A percentile compares a stretch with the other conserved stretches of the same genome.
phyloP scores from a whole-genome alignment of 306 rosid genomes.

The Corylus americana region DNA sequence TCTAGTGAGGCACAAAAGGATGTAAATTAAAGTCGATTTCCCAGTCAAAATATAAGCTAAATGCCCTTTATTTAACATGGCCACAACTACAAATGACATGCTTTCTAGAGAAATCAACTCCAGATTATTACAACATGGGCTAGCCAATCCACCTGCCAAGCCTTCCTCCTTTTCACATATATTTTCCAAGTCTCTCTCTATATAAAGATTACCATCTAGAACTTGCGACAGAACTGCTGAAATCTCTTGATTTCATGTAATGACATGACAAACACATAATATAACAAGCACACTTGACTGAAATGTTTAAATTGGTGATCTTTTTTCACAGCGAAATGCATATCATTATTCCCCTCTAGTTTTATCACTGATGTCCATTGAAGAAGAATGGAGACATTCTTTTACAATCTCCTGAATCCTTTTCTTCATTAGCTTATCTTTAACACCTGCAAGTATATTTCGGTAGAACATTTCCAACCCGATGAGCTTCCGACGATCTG shows the following conservation, averaged over 20 bases:
- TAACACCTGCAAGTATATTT: slow-evolving; percentile 63
- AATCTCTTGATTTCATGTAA: neutral
- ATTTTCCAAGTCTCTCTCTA: neutral
- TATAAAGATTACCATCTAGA: neutral
- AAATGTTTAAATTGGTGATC: neutral
- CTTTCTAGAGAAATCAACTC: neutral
- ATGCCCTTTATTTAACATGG: neutral
- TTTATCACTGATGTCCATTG: slow-evolving; percentile 1
- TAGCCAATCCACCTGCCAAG: neutral
- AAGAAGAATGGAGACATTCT: slow-evolving; percentile 62
- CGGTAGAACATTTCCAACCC: slow-evolving; percentile 73
- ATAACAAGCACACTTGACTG: neutral
- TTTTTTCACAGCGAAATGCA: neutral
- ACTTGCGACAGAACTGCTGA: neutral
- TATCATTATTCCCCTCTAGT: neutral
- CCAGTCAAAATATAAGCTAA: neutral
- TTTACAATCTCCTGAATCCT: slow-evolving; percentile 69
- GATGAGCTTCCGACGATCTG: slow-evolving; percentile 56
- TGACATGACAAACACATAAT: neutral
- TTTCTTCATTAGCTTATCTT: slow-evolving; percentile 75
- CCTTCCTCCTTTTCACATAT: neutral
- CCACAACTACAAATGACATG: neutral
- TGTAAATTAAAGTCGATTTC: neutral
- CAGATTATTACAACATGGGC: neutral
- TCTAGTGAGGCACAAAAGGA: no score